Conservation (phyloP, 2,329 filamentous ascomycete genomes). For the Aspergillus fischeri region DNA sequence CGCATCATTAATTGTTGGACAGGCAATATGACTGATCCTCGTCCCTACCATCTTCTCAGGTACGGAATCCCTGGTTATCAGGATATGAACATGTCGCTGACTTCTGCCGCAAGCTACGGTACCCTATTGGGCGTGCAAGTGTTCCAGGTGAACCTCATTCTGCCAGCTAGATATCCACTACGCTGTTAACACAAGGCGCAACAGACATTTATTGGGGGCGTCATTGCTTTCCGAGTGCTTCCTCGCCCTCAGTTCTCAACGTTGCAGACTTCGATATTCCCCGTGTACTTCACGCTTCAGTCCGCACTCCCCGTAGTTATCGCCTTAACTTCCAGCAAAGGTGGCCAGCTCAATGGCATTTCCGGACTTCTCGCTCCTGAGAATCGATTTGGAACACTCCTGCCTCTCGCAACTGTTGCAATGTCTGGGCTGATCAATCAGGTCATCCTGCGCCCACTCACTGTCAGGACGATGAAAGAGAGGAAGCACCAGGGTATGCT, state of each 20-base stretch:
- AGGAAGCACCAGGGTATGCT: slow-evolving; percentile 71
- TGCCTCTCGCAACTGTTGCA: slow-evolving; percentile 67
- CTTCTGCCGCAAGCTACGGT: slow-evolving; percentile 61
- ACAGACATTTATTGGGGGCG: slow-evolving; percentile 69
- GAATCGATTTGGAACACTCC: slow-evolving; percentile 61
- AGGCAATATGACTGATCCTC: slow-evolving; percentile 28
- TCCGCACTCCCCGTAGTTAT: slow-evolving; percentile 68
- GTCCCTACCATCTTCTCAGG: slow-evolving; percentile 33
- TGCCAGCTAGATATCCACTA: background rate
- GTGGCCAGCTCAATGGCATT: slow-evolving; percentile 23
- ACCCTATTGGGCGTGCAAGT: slow-evolving; percentile 81
- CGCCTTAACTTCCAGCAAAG: slow-evolving; percentile 75
- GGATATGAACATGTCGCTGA: background rate
- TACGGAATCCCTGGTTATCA: slow-evolving; percentile 7
- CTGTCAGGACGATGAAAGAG: slow-evolving; percentile 68
- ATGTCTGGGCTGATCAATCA: slow-evolving; percentile 68
- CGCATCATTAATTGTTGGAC: background rate
- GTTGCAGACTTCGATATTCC: slow-evolving; percentile 75
- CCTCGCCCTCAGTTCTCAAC: slow-evolving; percentile 75
- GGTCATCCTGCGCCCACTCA: slow-evolving; percentile 67
- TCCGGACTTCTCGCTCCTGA: slow-evolving; percentile 44
- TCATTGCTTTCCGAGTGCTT: slow-evolving; percentile 71
- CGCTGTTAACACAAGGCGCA: background rate
- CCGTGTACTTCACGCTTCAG: slow-evolving; percentile 81
- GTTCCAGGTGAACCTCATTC: slow-evolving; percentile 62